A percentile compares a stretch with the other conserved stretches of the same genome.
phyloP scores from a whole-genome alignment of 176 grass and related monocot genomes.

The Oryza nivara region DNA sequence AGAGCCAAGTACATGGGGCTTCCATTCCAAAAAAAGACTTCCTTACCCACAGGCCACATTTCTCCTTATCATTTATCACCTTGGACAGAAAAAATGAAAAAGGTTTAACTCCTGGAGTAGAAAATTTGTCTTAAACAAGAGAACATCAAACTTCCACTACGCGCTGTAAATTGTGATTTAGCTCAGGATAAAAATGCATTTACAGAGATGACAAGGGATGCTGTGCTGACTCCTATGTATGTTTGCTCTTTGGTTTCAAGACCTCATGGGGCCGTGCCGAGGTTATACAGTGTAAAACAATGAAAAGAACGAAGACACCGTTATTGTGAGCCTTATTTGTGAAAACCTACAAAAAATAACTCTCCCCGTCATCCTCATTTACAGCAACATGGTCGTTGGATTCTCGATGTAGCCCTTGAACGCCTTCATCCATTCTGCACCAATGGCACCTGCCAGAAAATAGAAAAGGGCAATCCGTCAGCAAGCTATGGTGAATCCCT shows the following conservation, averaged over 20 bases:
- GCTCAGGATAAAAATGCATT: background rate
- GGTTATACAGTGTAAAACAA: constrained; percentile 23
- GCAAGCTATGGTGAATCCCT: background rate
- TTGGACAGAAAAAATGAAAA: no score
- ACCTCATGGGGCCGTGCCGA: background rate
- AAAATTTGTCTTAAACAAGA: background rate
- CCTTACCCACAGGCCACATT: no score
- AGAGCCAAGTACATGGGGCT: no score
- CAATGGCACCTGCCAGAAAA: constrained; percentile 59
- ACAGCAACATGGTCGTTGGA: constrained; percentile 69
- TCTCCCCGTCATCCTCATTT: constrained; percentile 13
- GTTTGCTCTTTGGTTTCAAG: background rate
- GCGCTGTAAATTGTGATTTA: background rate
- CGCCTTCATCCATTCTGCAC: constrained; percentile 75
- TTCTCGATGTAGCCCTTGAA: constrained; percentile 82
- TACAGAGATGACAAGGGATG: background rate
- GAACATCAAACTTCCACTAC: background rate
- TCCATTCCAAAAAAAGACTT: no score
- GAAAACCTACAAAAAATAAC: constrained; percentile 44
- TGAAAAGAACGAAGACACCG: background rate
- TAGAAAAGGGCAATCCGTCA: background rate
- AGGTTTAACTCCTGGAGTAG: no score
- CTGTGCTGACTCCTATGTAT: background rate
- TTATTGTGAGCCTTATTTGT: constrained; percentile 51
- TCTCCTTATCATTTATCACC: no score